Base-by-base conservation (phyloP, 2,329 filamentous ascomycete genomes). In the Fusarium solani-melongenae region DNA sequence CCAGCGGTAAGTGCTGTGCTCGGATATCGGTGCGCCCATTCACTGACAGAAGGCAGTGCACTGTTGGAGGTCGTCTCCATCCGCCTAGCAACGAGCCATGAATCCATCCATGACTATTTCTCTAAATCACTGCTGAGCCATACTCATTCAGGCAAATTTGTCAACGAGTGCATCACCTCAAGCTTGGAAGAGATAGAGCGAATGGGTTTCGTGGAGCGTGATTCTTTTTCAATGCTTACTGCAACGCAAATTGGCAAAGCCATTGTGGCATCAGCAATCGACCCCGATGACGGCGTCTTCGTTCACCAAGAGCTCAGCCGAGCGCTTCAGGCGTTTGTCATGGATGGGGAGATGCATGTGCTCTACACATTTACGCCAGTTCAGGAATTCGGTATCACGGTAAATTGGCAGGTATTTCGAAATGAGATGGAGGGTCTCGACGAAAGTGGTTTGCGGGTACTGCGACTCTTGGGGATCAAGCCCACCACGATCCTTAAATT, bases 331-430 rank as follows among this genome's bases (percentile, higher is more conserved):
- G 92, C 91, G 1, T 95, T 95, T 77, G 93, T 94, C 14, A 91
- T 95, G 89, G 92, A 95, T 77, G 91, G 92, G 5, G 93, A 95
- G 71, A 92, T 95, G 90, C 93, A 95, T 76, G 88, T 94, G 14
- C 87, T 94, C 55, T 95, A 95, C 79, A 91, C 90, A 39, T 94
- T 95, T 72, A 94, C 93, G 0, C 93, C 93, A 0, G 87, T 95
- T 3, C 90, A 93, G 56, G 85, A 88, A 56, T 83, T 85, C 29
- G 84, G 83, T 2, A 82, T 86, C 4, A 83, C 85, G 10, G 87
- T 95, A 65, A 92, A 94, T 75, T 95, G 93, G 93, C 88, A 89
- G 61, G 88, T 91, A 1, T 94, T 94, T 75, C 89, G 92, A 57
- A 89, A 92, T 70, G 91, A 93, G 79, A 88, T 95, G 81, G 92